phyloP scores from a whole-genome alignment of 768 basidiomycete genomes.

The Pulveroboletus sp. region DNA sequence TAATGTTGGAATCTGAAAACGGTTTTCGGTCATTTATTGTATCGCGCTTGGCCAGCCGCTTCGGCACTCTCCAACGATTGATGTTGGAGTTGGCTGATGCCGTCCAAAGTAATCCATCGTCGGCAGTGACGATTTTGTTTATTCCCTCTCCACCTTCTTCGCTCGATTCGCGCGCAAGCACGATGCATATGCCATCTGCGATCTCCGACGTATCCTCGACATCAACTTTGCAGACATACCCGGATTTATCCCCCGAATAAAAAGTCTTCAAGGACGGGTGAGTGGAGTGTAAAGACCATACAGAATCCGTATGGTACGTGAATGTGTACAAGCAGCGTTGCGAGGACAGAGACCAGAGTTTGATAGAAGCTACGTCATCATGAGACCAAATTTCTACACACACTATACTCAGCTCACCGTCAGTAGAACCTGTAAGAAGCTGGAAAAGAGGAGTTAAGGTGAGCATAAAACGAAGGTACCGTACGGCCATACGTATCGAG shows the following conservation, averaged over 20 bases:
- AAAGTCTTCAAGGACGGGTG: slow-evolving; percentile 87
- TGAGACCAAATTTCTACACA: slow-evolving; percentile 10
- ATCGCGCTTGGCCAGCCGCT: slow-evolving; percentile 32
- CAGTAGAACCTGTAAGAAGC: slow-evolving; percentile 84
- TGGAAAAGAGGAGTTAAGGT: slow-evolving; percentile 24
- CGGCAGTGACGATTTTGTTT: slow-evolving; percentile 77
- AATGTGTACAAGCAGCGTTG: slow-evolving; percentile 95
- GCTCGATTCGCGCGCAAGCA: slow-evolving; percentile 68
- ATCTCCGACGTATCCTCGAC: slow-evolving; percentile 77
- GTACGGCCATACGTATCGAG: slow-evolving; percentile 68
- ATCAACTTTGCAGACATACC: slow-evolving; percentile 89
- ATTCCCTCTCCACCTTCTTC: slow-evolving; percentile 58
- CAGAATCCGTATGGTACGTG: slow-evolving; percentile 89
- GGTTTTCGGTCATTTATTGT: slow-evolving; percentile 12
- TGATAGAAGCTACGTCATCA: slow-evolving; percentile 60
- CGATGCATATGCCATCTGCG: slow-evolving; percentile 83
- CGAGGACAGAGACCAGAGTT: slow-evolving; percentile 88
- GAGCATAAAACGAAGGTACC: slow-evolving; percentile 3
- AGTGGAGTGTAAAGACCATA: slow-evolving; percentile 88
- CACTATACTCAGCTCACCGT: slow-evolving; percentile 39
- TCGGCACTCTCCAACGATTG: slow-evolving; percentile 73
- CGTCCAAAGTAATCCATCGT: slow-evolving; percentile 86
- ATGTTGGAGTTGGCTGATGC: slow-evolving; percentile 80
- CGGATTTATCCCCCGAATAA: slow-evolving; percentile 92
- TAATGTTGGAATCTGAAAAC: slow-evolving; percentile 10